phyloP scores from a whole-genome alignment of 108 stramenopile species.

The Heterococcus sp. region DNA sequence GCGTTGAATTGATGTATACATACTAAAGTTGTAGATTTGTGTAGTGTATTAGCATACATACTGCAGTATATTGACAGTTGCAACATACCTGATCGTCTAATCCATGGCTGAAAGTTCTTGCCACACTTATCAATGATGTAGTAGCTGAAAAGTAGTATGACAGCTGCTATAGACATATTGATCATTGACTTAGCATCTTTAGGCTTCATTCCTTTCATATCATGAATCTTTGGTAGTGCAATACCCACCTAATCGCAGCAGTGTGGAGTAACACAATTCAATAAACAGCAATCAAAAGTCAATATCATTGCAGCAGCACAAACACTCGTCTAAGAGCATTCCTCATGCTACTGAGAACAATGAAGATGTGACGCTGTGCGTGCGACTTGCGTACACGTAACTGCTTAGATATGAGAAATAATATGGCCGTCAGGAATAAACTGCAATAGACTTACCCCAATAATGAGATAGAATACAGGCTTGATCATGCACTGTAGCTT shows the following conservation, averaged over 20 bases:
- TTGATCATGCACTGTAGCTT: constrained; percentile 78
- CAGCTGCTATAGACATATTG: neutral
- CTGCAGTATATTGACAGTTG: neutral
- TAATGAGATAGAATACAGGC: constrained; percentile 68
- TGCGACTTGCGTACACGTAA: neutral
- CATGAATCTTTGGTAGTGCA: constrained; percentile 18
- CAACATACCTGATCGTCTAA: constrained; percentile 1
- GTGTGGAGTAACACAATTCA: too few species aligned
- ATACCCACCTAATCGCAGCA: constrained; percentile 9
- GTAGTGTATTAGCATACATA: too few species aligned
- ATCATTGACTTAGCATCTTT: neutral
- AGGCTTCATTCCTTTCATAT: neutral
- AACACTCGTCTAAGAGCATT: too few species aligned
- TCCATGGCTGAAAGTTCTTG: constrained; percentile 2
- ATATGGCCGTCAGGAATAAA: too few species aligned
- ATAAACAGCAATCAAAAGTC: too few species aligned
- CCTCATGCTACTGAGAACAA: too few species aligned
- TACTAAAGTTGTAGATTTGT: too few species aligned
- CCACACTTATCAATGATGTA: constrained; percentile 1
- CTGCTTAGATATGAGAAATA: neutral
- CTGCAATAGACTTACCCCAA: constrained; percentile 50
- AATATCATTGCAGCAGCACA: too few species aligned
- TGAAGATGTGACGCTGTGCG: too few species aligned
- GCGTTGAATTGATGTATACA: too few species aligned
- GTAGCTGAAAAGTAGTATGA: constrained; percentile 1